Conservation (phyloP, 2,329 filamentous ascomycete genomes). For the Penicillium occitanis region DNA sequence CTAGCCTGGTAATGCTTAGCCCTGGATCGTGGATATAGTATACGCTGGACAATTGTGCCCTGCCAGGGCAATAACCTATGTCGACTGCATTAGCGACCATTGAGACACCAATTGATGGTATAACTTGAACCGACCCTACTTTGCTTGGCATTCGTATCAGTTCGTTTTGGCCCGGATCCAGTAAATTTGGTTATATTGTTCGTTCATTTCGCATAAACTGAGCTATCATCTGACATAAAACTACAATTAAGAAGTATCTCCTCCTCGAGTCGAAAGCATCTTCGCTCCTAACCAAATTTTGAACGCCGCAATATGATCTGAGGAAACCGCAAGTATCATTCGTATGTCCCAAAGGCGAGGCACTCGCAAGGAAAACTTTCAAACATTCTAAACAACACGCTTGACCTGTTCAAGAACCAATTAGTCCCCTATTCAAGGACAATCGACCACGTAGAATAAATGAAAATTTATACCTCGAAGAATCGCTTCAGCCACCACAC, state of each 20-base stretch:
- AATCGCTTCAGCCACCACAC: slow-evolving; percentile 99
- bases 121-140: not conserved
- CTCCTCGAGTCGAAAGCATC: not conserved
- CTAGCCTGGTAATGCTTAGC: not conserved
- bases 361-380: not conserved
- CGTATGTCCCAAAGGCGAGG: not conserved
- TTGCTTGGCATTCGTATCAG: not conserved
- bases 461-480: slow-evolving; percentile 67
- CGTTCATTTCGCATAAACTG: slow-evolving; percentile 9
- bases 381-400: slow-evolving; percentile 42
- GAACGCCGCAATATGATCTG: slow-evolving; percentile 15
- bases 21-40: not conserved
- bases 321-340: slow-evolving; percentile 10
- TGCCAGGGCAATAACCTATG: not conserved
- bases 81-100: not conserved
- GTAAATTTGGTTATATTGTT: not conserved
- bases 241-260: slow-evolving; percentile 9
- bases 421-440: slow-evolving; percentile 14
- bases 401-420: slow-evolving; percentile 41
- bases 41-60: not conserved
- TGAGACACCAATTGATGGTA: not conserved
- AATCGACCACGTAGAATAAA: slow-evolving; percentile 11
- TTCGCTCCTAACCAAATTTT: slow-evolving; percentile 11
- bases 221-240: slow-evolving; percentile 12
- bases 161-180: not conserved